Evolutionary conservation across 768 basidiomycete species (phyloP).

Genomic region (Ephemerocybe angulata): DNA sequence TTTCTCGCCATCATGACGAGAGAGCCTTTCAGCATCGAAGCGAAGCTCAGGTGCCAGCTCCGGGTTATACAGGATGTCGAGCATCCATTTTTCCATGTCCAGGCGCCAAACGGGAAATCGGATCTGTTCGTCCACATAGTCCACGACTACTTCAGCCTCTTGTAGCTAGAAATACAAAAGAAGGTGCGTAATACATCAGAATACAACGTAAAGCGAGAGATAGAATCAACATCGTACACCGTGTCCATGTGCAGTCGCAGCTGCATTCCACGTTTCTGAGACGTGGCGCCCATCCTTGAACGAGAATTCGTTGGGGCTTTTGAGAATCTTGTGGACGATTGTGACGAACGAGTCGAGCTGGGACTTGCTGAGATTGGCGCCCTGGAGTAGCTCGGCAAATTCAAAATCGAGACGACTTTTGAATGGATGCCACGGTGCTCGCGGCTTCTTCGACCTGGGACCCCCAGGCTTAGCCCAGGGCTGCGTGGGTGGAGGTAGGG

Average conservation of each 20-base stretch:
- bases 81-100: neutral
- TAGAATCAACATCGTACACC: neutral
- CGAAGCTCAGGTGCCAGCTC: neutral
- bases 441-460: too few relatives aligned
- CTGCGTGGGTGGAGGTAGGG: too few relatives aligned
- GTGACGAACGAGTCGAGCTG: neutral
- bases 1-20: slow-evolving; percentile 2
- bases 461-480: too few relatives aligned
- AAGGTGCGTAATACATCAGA: neutral
- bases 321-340: neutral
- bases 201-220: neutral
- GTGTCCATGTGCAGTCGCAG: neutral
- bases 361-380: neutral
- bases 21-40: slow-evolving; percentile 1
- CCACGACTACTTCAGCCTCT: neutral
- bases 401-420: neutral
- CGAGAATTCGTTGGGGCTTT: neutral
- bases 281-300: neutral
- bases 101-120: neutral
- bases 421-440: neutral
- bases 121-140: neutral
- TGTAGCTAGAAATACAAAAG: neutral
- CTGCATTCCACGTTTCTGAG: neutral
- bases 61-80: neutral
- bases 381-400: neutral